A percentile compares a stretch with the other conserved stretches of the same genome.
phyloP scores from a whole-genome alignment of 768 basidiomycete species.

The Nidularia pulvinata region DNA sequence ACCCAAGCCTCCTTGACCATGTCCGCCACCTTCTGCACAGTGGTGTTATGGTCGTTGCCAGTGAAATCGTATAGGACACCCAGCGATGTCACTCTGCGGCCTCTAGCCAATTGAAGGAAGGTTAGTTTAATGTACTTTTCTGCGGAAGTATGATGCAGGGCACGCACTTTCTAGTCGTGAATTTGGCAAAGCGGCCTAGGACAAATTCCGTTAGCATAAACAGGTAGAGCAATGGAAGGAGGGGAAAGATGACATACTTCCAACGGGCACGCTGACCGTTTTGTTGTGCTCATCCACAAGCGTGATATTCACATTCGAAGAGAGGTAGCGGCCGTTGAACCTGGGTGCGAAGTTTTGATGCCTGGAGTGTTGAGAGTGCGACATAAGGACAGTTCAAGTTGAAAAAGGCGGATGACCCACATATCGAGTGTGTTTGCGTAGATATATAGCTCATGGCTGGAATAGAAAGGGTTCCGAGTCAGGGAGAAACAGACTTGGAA shows the following conservation, averaged over 20 bases:
- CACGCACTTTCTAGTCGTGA: conserved; percentile 68
- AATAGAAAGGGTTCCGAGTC: too few relatives aligned
- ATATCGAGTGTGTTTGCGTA: conserved; percentile 70
- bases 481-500: too few relatives aligned
- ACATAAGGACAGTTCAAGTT: background rate
- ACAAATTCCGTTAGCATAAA: too few relatives aligned
- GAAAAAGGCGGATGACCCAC: conserved; percentile 23
- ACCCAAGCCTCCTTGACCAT: conserved; percentile 87
- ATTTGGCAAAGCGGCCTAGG: conserved; percentile 64
- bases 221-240: too few relatives aligned
- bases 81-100: conserved; percentile 74
- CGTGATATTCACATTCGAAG: conserved; percentile 89
- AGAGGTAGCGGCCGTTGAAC: conserved; percentile 73
- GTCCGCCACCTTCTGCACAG: conserved; percentile 68
- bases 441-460: conserved; percentile 81
- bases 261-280: conserved; percentile 32
- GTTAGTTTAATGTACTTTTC: background rate
- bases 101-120: conserved; percentile 27
- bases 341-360: conserved; percentile 66
- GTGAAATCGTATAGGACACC: conserved; percentile 82
- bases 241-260: conserved; percentile 29
- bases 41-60: conserved; percentile 68
- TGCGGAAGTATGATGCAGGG: background rate
- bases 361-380: conserved; percentile 23
- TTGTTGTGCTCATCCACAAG: conserved; percentile 40